Percentiles rank a stretch among this genome's conserved stretches.
These are phyloP conservation scores for Orbilia javanica DNA, from an alignment of 2,329 filamentous ascomycete genomes.

Conservation along the genomic window DNA sequence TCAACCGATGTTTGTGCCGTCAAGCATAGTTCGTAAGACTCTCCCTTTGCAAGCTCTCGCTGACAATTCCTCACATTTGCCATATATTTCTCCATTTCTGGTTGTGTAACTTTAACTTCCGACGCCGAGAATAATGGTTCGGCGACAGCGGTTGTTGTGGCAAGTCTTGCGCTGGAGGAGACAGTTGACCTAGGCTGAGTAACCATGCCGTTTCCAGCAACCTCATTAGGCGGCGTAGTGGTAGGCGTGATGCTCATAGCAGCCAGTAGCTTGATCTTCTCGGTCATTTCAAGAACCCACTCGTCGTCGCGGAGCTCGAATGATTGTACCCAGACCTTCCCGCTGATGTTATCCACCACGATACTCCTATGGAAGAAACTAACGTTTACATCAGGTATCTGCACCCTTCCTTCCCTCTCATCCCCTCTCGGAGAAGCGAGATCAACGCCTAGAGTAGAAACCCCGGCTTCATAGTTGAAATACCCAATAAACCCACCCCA, in stretches of 20 bases:
- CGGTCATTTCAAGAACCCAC: slow-evolving; percentile 68
- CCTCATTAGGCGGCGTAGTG: slow-evolving; percentile 58
- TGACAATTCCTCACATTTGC: slow-evolving; percentile 64
- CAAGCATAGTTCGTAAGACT: slow-evolving; percentile 66
- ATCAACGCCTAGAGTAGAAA: slow-evolving; percentile 72
- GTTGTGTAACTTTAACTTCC: slow-evolving; percentile 54
- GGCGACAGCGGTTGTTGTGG: not conserved
- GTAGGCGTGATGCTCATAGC: slow-evolving; percentile 60
- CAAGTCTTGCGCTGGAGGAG: not conserved
- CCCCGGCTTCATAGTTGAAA: slow-evolving; percentile 84
- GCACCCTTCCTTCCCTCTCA: slow-evolving; percentile 64
- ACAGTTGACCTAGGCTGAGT: not conserved
- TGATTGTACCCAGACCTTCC: slow-evolving; percentile 76
- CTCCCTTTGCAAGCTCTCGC: slow-evolving; percentile 64
- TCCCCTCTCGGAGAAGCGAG: slow-evolving; percentile 60
- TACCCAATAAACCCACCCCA: slow-evolving; percentile 88
- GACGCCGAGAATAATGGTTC: slow-evolving; percentile 31
- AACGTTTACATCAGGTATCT: slow-evolving; percentile 78
- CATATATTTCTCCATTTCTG: slow-evolving; percentile 62
- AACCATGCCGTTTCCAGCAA: not conserved
- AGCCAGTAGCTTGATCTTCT: slow-evolving; percentile 62
- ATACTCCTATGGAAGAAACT: slow-evolving; percentile 82
- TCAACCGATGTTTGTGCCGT: slow-evolving; percentile 63
- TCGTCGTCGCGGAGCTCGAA: slow-evolving; percentile 68
- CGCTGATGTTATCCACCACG: slow-evolving; percentile 78